Evolutionary conservation across 208 protist genomes (phyloP).

Genomic region (Leishmania major): DNA sequence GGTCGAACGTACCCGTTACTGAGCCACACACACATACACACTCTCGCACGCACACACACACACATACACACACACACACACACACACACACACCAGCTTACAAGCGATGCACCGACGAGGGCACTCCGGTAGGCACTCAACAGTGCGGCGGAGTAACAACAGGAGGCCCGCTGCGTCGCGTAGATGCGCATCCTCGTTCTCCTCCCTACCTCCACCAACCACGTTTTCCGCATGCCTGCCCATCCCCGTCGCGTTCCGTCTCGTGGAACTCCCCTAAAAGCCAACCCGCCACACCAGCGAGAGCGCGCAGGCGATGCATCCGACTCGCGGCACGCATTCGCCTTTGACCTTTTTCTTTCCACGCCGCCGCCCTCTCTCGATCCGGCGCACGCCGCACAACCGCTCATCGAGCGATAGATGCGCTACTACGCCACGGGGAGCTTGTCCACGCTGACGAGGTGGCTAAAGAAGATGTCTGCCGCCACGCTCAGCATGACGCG

Average conservation of each 20-base stretch:
- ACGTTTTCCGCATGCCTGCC: not conserved
- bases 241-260: not conserved
- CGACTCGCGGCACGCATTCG: not conserved
- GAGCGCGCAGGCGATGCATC: not conserved
- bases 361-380: not conserved
- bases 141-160: not conserved
- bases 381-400: not conserved
- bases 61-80: not conserved
- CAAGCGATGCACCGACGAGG: not conserved
- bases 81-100: not conserved
- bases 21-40: not conserved
- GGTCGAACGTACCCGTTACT: not conserved
- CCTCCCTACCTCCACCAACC: not conserved
- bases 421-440: conserved; percentile 12
- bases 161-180: not conserved
- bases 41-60: not conserved
- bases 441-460: conserved; percentile 35
- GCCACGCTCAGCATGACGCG: conserved; percentile 43
- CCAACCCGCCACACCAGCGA: not conserved
- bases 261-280: not conserved
- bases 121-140: not conserved
- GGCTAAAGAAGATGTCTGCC: conserved; percentile 37
- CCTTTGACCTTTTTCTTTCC: not conserved
- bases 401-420: not conserved
- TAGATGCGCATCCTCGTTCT: not conserved